Conservation (phyloP, 2,329 filamentous ascomycete species). For the Chrysoporthe puriensis region DNA sequence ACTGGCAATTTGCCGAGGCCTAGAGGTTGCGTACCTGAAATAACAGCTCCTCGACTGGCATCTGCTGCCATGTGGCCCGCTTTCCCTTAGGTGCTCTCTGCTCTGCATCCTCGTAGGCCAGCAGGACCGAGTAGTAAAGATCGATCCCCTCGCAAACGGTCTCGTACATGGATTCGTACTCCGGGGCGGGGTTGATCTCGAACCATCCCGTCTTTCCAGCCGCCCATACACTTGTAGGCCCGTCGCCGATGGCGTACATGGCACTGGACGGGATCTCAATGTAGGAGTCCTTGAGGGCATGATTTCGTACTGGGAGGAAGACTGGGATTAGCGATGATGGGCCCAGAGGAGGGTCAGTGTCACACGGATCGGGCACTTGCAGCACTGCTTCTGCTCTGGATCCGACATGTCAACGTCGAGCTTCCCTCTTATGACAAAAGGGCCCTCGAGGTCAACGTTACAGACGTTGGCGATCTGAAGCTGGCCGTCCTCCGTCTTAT, state of each 20-base stretch:
- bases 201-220: conserved; percentile 69
- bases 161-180: conserved; percentile 60
- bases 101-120: conserved; percentile 53
- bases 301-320: conserved; percentile 39
- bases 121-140: conserved; percentile 65
- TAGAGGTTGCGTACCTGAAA: conserved; percentile 38
- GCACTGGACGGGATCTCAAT: conserved; percentile 59
- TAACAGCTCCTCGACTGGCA: conserved; percentile 40
- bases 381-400: conserved; percentile 42
- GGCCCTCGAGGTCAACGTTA: conserved; percentile 60
- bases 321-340: conserved; percentile 12
- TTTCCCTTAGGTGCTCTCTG: conserved; percentile 36
- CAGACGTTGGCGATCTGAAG: conserved; percentile 62
- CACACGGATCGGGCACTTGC: conserved; percentile 38
- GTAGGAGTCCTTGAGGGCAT: conserved; percentile 38
- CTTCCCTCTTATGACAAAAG: conserved; percentile 63
- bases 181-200: conserved; percentile 61
- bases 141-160: conserved; percentile 66
- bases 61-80: conserved; percentile 35
- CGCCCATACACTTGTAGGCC: conserved; percentile 66
- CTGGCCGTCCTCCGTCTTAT: conserved; percentile 48
- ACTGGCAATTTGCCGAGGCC: background rate
- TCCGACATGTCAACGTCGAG: conserved; percentile 52
- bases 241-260: conserved; percentile 58
- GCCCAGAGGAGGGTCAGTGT: background rate